Percentiles rank a stretch among this genome's conserved stretches.
These are phyloP conservation scores for Zasmidium cellare DNA, from an alignment of 2,329 filamentous ascomycete species.

Conservation along the genomic window DNA sequence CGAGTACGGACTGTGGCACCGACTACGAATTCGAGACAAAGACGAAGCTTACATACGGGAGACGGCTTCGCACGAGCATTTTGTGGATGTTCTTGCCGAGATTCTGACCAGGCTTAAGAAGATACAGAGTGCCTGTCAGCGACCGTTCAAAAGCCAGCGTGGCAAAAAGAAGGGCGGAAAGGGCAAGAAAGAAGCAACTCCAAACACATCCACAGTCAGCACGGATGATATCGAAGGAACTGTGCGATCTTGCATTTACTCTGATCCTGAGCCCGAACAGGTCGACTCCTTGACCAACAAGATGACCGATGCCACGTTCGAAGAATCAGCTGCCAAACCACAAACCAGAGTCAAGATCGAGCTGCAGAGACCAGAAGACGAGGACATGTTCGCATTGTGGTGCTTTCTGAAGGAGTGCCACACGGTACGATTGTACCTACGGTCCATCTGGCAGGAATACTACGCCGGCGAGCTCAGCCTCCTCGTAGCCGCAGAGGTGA, in stretches of 20 bases:
- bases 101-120: neutral
- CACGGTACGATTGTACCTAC: neutral
- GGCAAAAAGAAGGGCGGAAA: neutral
- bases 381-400: slow-evolving; percentile 5
- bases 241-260: too few relatives aligned
- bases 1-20: neutral
- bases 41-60: neutral
- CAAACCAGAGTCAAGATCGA: neutral
- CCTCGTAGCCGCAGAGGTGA: neutral
- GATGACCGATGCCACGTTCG: neutral
- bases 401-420: slow-evolving; percentile 8
- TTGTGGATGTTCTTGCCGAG: neutral
- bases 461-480: neutral
- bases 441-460: neutral
- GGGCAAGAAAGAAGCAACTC: neutral
- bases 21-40: neutral
- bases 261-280: neutral
- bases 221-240: too few relatives aligned
- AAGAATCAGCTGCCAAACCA: neutral
- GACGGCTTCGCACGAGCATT: neutral
- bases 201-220: neutral
- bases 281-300: neutral
- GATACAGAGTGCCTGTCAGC: neutral
- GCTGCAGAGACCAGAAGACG: slow-evolving; percentile 1
- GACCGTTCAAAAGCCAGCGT: neutral